Evolutionary conservation across 139 green algal genomes (phyloP).

Genomic region (Auxenochlorella protothecoides): DNA sequence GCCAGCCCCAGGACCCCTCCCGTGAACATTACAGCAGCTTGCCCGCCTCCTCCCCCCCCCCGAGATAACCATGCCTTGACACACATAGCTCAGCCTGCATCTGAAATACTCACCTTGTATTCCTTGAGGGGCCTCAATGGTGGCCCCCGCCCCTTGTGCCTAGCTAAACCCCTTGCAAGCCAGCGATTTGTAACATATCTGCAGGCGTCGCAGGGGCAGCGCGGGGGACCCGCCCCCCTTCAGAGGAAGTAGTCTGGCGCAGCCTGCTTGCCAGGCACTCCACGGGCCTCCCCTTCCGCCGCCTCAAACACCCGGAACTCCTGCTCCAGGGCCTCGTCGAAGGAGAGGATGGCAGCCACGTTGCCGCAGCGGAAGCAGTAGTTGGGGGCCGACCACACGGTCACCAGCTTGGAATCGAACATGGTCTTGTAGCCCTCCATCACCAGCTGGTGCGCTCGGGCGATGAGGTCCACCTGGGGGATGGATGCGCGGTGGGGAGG

Average conservation of each 20-base stretch:
- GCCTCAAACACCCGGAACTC: conserved; percentile 93
- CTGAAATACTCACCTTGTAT: no score
- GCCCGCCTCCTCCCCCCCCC: no score
- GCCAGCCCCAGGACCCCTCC: no score
- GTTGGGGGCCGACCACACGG: conserved; percentile 96
- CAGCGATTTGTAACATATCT: no score
- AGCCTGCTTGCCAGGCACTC: conserved; percentile 74
- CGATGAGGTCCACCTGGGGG: conserved; percentile 61
- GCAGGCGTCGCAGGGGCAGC: no score
- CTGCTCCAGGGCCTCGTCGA: conserved; percentile 82
- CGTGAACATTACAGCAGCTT: no score
- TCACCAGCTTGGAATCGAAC: conserved; percentile 93
- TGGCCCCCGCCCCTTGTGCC: no score
- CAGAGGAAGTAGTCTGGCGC: conserved; percentile 88
- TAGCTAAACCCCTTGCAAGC: no score
- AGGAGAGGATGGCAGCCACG: conserved; percentile 92
- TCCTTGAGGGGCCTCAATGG: no score
- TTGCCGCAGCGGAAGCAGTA: conserved; percentile 99
- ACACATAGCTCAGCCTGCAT: no score
- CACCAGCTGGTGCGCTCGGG: conserved; percentile 91
- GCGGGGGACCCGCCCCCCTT: neutral
- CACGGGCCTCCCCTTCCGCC: conserved; percentile 75
- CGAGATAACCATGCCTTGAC: no score
- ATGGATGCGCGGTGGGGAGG: neutral
- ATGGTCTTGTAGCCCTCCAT: conserved; percentile 99